Base-by-base conservation (phyloP, 1,284 basidiomycete species). In the Marasmius sp. region DNA sequence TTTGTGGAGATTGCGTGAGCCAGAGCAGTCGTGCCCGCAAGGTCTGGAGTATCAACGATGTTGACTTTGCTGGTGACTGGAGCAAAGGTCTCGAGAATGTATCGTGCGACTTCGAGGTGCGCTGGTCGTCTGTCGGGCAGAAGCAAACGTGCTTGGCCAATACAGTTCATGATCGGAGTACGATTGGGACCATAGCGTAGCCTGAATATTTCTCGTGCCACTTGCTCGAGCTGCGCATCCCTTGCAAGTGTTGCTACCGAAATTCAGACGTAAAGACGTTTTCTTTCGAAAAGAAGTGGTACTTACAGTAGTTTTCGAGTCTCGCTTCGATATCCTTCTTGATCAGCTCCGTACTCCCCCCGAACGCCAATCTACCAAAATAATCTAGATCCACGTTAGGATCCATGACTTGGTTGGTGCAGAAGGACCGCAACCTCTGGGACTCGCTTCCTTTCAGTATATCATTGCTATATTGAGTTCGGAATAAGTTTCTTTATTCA, bases 1-100 rank as follows among this genome's bases (percentile, higher is more conserved):
- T 79, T 77, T 10, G 76, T 80, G 11, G 76, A 77, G 56, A 81
- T 72, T 16, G 73, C 69, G 65, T 79, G 77, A 18, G 74, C 72
- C 6, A 81, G 61, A 7, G 79, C 77, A 2, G 74, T 75, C 4
- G 78, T 73, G 3, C 79, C 80, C 0, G 78, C 78, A 16, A 78
- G 60, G 65, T 80, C 78, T 16, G 54, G 67, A 12, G 72, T 75
- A 58, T 80, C 72, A 6, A 78, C 75, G 41, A 43, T 43, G 10
- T 76, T 73, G 0, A 81, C 75, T 56, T 75, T 72, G 12, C 67
- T 73, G 5, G 68, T 67, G n/a, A 43, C 41, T 12, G 41, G 41
- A 43, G 41, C 41, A n/a, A 43, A 43, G 11, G 41, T 43, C 20
- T 70, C 27, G 51, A 76, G 73, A 45, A 78, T 69, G 67, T 74